Conservation (phyloP, 306 rosid species). For the Citrullus amarus region DNA sequence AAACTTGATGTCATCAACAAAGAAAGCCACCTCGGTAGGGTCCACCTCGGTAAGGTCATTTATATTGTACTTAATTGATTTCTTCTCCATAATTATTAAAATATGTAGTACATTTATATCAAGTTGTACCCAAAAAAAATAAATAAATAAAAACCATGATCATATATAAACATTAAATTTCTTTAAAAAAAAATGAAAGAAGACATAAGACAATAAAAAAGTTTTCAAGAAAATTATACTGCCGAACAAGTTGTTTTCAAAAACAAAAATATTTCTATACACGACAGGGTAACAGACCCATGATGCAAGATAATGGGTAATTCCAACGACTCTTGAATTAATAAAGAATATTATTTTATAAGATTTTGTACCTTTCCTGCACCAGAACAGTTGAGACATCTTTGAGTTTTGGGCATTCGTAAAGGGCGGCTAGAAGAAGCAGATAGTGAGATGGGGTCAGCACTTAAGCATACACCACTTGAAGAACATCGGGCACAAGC, state of each 20-base stretch:
- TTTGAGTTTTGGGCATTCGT: slow-evolving; percentile 45
- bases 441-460: slow-evolving; percentile 45
- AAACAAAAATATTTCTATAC: neutral
- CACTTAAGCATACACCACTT: slow-evolving; percentile 64
- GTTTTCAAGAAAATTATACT: neutral
- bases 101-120: neutral
- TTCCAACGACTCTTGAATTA: neutral
- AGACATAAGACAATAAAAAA: neutral
- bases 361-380: slow-evolving; percentile 69
- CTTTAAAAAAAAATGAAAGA: neutral
- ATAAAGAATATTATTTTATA: neutral
- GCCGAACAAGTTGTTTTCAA: neutral
- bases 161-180: neutral
- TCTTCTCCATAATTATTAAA: neutral
- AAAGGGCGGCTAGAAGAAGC: slow-evolving; percentile 33
- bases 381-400: slow-evolving; percentile 70
- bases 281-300: neutral
- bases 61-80: neutral
- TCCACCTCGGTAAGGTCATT: no score
- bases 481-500: slow-evolving; percentile 91
- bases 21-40: no score
- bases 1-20: no score
- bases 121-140: neutral
- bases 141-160: neutral
- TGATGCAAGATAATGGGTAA: neutral